Base-by-base conservation (phyloP, 768 basidiomycete species). In the Pholiota microspora region DNA sequence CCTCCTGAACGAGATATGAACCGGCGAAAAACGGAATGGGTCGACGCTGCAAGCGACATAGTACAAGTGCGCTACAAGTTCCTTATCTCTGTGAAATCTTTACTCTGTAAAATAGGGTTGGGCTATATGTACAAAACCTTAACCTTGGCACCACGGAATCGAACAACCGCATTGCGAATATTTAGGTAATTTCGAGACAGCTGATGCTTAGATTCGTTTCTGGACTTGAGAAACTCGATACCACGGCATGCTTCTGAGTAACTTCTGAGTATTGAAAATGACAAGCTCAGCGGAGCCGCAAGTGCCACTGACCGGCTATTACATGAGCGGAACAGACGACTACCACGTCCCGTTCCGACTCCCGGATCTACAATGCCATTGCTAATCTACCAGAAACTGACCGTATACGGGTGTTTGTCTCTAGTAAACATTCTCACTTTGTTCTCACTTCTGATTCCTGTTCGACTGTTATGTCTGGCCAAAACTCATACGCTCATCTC, bases 401-500 rank as follows among this genome's bases (percentile, higher is more conserved):
- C n/a, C n/a, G n/a, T n/a, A n/a, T n/a, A n/a, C n/a, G n/a, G n/a
- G n/a, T n/a, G n/a, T n/a, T n/a, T n/a, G n/a, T n/a, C n/a, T n/a
- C n/a, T n/a, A n/a, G n/a, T n/a, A n/a, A n/a, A n/a, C n/a, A 31
- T 31, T 31, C 6, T 31, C 6, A 12, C 40, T 42, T 18, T 42
- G 9, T 42, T 18, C n/a, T 8, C 35, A 36, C 18, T 16, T 16
- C 16, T 23, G 40, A 23, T 8, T 36, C 18, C 4, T 10, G 40
- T 8, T 42, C 35, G 18, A 42, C 21, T 23, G 23, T 24, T 13
- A 45, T 53, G 42, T 18, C 45, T 18, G 28, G 8, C 31, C 53
- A 28, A 27, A 77, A 73, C 40, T 73, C 71, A 4, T 77, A 74
- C 56, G 81, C 80, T 51, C 80, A 98, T 66, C 77, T 98, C n/a